Evolutionary conservation across 805 yeast species (phyloP).

Genomic region (Priceomyces medius): DNA sequence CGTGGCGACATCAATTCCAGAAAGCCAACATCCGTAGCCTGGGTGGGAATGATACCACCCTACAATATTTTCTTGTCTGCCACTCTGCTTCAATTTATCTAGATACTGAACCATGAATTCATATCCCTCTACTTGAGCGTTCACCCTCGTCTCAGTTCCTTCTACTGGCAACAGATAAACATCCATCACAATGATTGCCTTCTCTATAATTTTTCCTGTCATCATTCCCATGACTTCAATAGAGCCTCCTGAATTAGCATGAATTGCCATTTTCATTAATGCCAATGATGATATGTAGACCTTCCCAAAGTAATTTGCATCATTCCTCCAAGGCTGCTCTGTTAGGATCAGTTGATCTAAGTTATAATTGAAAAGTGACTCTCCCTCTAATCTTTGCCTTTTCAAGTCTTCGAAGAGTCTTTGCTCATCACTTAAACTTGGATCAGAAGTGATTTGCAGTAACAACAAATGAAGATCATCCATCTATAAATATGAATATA

Average conservation of each 20-base stretch:
- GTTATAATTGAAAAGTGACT: not conserved
- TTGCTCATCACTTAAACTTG: not conserved
- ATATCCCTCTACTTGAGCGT: conserved; percentile 90
- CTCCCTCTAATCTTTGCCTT: conserved; percentile 1
- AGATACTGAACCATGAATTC: conserved; percentile 90
- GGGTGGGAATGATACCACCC: conserved; percentile 99
- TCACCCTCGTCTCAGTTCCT: conserved; percentile 94
- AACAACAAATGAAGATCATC: conserved; percentile 2
- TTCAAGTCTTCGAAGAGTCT: not conserved
- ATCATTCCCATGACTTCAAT: conserved; percentile 96
- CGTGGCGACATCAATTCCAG: conserved; percentile 90
- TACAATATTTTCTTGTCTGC: conserved; percentile 62
- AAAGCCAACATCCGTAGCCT: conserved; percentile 94
- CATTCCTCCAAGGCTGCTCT: conserved; percentile 52
- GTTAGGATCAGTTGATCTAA: conserved; percentile 6
- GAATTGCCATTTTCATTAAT: conserved; percentile 69
- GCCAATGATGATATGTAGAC: conserved; percentile 72
- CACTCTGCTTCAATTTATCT: conserved; percentile 50
- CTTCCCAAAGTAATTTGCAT: conserved; percentile 59
- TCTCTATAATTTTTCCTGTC: conserved; percentile 66
- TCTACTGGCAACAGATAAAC: conserved; percentile 87
- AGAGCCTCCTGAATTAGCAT: conserved; percentile 80
- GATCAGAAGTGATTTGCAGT: not conserved
- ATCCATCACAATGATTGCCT: conserved; percentile 68
- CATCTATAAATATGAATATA: not conserved